A percentile compares a stretch with the other conserved stretches of the same genome.
Conservation (phyloP, 2,329 filamentous ascomycete genomes). For the Fusarium pininemorale region DNA sequence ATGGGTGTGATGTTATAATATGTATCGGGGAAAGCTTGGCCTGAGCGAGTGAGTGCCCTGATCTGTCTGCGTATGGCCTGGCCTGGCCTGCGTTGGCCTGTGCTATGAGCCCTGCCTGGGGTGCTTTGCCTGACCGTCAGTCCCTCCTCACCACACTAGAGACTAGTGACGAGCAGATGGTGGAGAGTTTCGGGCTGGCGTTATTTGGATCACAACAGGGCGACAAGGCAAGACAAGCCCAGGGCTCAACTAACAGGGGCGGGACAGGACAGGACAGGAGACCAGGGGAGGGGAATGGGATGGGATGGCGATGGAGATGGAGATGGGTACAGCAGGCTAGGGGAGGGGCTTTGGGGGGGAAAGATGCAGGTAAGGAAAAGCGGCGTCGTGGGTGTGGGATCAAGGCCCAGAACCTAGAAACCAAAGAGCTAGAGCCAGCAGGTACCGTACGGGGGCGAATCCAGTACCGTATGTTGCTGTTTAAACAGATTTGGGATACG, state of each 20-base stretch:
- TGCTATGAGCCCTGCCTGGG: slow-evolving; percentile 5
- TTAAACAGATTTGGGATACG: neutral
- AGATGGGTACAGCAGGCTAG: neutral
- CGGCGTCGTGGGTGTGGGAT: slow-evolving; percentile 38
- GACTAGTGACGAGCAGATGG: slow-evolving; percentile 35
- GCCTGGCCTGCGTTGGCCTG: neutral
- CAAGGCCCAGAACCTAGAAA: slow-evolving; percentile 38
- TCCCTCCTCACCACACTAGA: slow-evolving; percentile 24
- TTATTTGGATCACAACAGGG: slow-evolving; percentile 43
- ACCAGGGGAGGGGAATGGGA: neutral
- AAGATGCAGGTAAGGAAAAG: slow-evolving; percentile 43
- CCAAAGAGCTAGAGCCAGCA: slow-evolving; percentile 7
- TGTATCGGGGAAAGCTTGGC: neutral
- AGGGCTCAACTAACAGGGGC: slow-evolving; percentile 36
- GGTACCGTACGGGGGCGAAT: slow-evolving; percentile 8
- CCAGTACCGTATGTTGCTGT: neutral
- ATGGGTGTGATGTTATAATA: slow-evolving; percentile 26
- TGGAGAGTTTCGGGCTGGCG: slow-evolving; percentile 41
- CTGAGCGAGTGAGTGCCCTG: slow-evolving; percentile 10
- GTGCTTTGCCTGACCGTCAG: slow-evolving; percentile 29
- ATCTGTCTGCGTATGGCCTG: neutral
- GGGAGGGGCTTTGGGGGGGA: neutral
- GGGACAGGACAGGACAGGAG: slow-evolving; percentile 2
- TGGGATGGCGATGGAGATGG: neutral
- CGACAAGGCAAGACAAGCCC: slow-evolving; percentile 20